A percentile compares a stretch with the other conserved stretches of the same genome.
These are phyloP conservation scores for Fusarium lyarnte DNA, from an alignment of 2,329 filamentous ascomycete genomes.

Conservation along the genomic window DNA sequence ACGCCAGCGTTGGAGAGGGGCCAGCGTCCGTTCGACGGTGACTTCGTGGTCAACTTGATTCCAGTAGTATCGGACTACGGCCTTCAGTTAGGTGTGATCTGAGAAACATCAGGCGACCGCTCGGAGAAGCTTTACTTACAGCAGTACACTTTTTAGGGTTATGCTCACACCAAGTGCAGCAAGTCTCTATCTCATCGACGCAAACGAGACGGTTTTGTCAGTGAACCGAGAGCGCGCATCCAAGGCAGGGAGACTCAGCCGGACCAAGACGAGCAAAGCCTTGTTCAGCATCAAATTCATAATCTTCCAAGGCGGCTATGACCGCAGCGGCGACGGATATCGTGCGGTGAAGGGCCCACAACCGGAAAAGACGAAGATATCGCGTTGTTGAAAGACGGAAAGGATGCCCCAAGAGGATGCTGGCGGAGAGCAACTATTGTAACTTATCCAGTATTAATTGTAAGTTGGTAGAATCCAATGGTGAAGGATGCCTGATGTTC, in stretches of 20 bases:
- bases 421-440: too few species aligned
- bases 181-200: neutral
- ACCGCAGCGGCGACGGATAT: neutral
- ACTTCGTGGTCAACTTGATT: neutral
- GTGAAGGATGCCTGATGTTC: too few species aligned
- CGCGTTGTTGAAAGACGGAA: too few species aligned
- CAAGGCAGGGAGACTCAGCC: neutral
- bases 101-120: neutral
- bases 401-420: too few species aligned
- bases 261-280: neutral
- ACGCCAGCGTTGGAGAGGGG: neutral
- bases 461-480: too few species aligned
- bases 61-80: neutral
- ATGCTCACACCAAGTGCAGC: neutral
- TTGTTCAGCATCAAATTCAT: neutral
- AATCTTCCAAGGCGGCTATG: neutral
- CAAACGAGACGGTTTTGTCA: neutral
- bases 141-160: fast-evolving
- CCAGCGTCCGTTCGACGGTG: neutral
- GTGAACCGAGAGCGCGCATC: neutral
- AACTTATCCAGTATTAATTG: too few species aligned
- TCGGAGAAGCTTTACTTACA: neutral
- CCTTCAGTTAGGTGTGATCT: neutral
- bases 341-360: neutral
- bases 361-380: too few species aligned